A percentile compares a stretch with the other conserved stretches of the same genome.
Evolutionary conservation across 2,329 filamentous ascomycete species (phyloP).

Genomic region (Fusarium chlamydosporum): DNA sequence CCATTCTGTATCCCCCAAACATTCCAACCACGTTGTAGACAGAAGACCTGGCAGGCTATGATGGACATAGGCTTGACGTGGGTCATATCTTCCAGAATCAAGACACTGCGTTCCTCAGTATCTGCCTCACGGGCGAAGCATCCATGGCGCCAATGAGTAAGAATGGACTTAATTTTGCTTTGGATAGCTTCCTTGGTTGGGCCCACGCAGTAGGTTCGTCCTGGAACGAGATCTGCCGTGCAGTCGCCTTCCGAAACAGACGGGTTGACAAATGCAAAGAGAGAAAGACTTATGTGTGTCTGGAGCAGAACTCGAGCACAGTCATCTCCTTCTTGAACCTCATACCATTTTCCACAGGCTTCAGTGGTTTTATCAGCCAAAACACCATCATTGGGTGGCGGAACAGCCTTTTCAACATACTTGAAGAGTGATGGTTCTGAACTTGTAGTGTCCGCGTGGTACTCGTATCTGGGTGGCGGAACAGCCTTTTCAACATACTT

Average conservation of each 20-base stretch:
- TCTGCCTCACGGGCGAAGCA: conserved; percentile 2
- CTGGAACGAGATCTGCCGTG: neutral
- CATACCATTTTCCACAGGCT: conserved; percentile 6
- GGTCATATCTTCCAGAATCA: fast-evolving
- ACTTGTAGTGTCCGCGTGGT: neutral
- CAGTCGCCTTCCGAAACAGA: neutral
- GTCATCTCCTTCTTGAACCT: neutral
- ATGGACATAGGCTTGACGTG: conserved; percentile 10
- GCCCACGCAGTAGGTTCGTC: conserved; percentile 1
- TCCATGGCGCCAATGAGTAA: neutral
- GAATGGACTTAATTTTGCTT: neutral
- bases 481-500: neutral
- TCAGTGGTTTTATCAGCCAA: neutral
- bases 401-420: neutral
- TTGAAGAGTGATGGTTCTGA: neutral
- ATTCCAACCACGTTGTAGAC: fast-evolving
- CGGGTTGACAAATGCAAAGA: neutral
- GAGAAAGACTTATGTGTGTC: conserved; percentile 8
- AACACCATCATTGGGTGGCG: neutral
- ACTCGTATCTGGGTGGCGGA: neutral
- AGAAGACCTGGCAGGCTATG: neutral
- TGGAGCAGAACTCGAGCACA: neutral
- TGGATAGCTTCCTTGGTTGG: neutral
- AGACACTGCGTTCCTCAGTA: neutral
- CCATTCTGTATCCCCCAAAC: conserved; percentile 11